These are phyloP conservation scores for Botryosphaeria dothidea DNA, from an alignment of 2,329 filamentous ascomycete species.

Conservation along the genomic window DNA sequence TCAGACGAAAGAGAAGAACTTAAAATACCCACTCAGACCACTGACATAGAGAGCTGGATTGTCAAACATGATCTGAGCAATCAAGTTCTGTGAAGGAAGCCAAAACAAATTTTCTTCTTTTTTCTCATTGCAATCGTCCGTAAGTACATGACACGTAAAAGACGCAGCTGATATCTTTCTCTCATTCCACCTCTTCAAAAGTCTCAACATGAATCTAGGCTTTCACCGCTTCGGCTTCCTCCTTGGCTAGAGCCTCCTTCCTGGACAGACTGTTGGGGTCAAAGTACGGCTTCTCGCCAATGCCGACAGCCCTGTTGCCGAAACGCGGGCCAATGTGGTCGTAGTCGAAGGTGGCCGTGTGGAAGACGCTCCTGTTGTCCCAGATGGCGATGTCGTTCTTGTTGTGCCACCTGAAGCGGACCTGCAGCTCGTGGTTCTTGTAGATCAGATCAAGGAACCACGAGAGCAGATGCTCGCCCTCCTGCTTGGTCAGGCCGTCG, in stretches of 20 bases:
- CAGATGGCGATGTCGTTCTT: slow-evolving; percentile 60
- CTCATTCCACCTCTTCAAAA: not conserved
- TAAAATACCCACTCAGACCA: too few relatives aligned
- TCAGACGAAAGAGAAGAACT: too few relatives aligned
- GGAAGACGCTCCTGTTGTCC: slow-evolving; percentile 64
- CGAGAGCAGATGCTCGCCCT: slow-evolving; percentile 45
- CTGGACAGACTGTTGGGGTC: slow-evolving; percentile 53
- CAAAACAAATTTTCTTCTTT: too few relatives aligned
- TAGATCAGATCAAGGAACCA: slow-evolving; percentile 46
- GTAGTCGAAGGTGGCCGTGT: slow-evolving; percentile 66
- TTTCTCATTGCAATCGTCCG: not conserved
- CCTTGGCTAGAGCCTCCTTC: slow-evolving; percentile 39
- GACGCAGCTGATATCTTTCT: not conserved
- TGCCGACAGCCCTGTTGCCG: slow-evolving; percentile 55
- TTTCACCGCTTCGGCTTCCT: not conserved
- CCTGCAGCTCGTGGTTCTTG: slow-evolving; percentile 54
- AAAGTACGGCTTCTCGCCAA: slow-evolving; percentile 57
- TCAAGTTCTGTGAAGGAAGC: too few relatives aligned
- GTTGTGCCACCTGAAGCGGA: slow-evolving; percentile 52
- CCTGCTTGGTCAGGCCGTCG: slow-evolving; percentile 46
- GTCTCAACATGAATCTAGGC: not conserved
- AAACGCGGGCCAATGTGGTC: slow-evolving; percentile 52
- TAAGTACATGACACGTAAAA: not conserved
- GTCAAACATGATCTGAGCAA: too few relatives aligned
- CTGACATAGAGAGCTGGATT: too few relatives aligned